phyloP scores from a whole-genome alignment of 2,329 filamentous ascomycete species.

The Cladosporium halotolerans region DNA sequence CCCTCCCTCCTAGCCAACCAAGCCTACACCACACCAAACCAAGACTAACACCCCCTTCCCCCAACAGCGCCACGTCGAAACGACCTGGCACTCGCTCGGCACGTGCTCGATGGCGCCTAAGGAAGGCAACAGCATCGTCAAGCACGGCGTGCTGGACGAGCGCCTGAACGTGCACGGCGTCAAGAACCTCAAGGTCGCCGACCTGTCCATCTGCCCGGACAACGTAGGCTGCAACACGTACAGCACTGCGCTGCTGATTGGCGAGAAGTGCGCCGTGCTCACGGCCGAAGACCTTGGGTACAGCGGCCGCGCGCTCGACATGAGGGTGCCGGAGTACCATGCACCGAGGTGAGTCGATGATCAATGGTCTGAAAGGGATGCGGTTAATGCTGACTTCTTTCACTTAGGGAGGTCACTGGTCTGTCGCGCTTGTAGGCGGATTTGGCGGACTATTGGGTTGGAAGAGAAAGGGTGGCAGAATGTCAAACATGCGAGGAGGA shows the following conservation, averaged over 20 bases:
- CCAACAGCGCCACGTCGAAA: slow-evolving; percentile 58
- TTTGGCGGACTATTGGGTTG: neutral
- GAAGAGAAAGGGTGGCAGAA: neutral
- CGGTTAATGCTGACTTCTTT: neutral
- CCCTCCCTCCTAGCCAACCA: neutral
- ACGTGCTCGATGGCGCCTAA: slow-evolving; percentile 33
- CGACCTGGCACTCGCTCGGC: slow-evolving; percentile 36
- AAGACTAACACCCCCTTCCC: slow-evolving; percentile 52
- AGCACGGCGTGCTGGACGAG: slow-evolving; percentile 59
- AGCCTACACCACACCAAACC: slow-evolving; percentile 30
- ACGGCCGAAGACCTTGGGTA: slow-evolving; percentile 70
- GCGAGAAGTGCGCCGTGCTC: slow-evolving; percentile 66
- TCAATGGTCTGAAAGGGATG: neutral
- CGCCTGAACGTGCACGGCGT: slow-evolving; percentile 72
- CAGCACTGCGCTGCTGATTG: slow-evolving; percentile 61
- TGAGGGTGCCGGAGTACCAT: slow-evolving; percentile 58
- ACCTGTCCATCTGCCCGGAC: slow-evolving; percentile 45
- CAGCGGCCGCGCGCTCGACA: slow-evolving; percentile 64
- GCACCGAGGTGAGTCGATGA: slow-evolving; percentile 28
- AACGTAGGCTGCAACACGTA: slow-evolving; percentile 43
- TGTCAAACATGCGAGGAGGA: neutral
- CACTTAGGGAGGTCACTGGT: slow-evolving; percentile 34
- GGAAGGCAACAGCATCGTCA: slow-evolving; percentile 65
- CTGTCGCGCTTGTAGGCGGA: slow-evolving; percentile 35
- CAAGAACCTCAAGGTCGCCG: slow-evolving; percentile 69